phyloP scores from a whole-genome alignment of 257 asterid species.

The Solanum bulbocastanum region DNA sequence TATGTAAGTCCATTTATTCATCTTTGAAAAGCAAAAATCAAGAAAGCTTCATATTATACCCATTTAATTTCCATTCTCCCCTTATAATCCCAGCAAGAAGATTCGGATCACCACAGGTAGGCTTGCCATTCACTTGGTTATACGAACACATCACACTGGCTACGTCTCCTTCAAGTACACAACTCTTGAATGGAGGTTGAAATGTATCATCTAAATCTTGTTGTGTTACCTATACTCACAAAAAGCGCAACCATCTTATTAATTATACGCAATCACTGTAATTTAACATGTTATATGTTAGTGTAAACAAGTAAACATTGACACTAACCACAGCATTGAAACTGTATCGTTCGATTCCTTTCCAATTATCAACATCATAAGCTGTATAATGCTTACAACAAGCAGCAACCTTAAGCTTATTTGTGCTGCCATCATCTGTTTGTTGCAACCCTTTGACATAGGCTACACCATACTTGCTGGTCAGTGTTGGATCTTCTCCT shows the following conservation, averaged over 20 bases:
- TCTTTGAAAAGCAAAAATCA: not conserved
- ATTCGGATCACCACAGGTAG: constrained; percentile 83
- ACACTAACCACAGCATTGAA: constrained; percentile 50
- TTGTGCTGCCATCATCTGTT: constrained; percentile 47
- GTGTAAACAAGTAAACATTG: not conserved
- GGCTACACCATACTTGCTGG: constrained; percentile 43
- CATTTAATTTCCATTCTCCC: constrained; percentile 85
- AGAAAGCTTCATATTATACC: constrained; percentile 19
- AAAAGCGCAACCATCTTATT: not conserved
- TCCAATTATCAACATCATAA: constrained; percentile 71
- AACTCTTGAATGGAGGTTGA: constrained; percentile 90
- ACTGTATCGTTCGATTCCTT: constrained; percentile 45
- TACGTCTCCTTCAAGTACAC: constrained; percentile 83
- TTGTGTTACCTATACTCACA: constrained; percentile 48
- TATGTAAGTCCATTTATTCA: not conserved
- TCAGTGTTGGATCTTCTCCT: constrained; percentile 16
- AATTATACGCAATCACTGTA: not conserved
- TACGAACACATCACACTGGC: constrained; percentile 98
- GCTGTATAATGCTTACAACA: constrained; percentile 81
- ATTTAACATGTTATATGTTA: not conserved
- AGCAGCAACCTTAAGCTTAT: constrained; percentile 42
- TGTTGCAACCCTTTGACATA: constrained; percentile 48
- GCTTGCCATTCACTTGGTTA: constrained; percentile 79
- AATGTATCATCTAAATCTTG: constrained; percentile 97
- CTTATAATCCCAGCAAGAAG: constrained; percentile 61